Base-by-base conservation (phyloP, 331 rosid genomes). In the Phaseolus coccineus region DNA sequence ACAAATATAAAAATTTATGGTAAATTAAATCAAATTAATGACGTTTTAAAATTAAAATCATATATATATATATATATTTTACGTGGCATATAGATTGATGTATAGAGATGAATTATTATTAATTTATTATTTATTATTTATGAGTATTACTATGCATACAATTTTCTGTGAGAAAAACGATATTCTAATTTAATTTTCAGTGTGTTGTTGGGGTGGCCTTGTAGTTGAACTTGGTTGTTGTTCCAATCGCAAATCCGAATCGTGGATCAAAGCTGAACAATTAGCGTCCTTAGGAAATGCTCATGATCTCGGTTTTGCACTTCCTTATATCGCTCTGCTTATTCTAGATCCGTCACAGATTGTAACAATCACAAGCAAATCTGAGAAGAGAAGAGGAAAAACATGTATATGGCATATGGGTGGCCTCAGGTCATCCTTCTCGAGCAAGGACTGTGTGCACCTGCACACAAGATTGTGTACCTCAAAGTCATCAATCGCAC, bases 391-490 rank as follows among this genome's bases (percentile, higher is more conserved):
- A 69, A 70, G 48, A 42, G 46, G 66, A 8, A 70, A 71, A 86
- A 86, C 86, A 94, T 95, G 99, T 91, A 93, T 87, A 90, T 93
- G 97, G 88, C 99, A n/a, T 95, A 95, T 82, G 99, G 99, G 75
- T 95, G 99, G 99, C 99, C 99, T 27, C 99, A 95, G 93, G 94
- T 93, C 80, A 90, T 95, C 84, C 97, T 97, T 69, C 88, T 95
- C 0, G 96, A 90, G 69, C 89, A 87, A 66, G 92, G 93, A 61
- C 74, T 85, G 2, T 87, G 81, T 69, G 90, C 97, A 28, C 92
- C 98, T 77, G 67, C 87, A 33, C 96, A 90, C 81, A 84, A 81
- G 85, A 84, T 95, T 82, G 81, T 95, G 13, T 95, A 84, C 85
- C 92, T 95, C 73, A 92, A 87, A 83, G 39, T 91, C 80, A 87